A percentile compares a stretch with the other conserved stretches of the same genome.
Evolutionary conservation across 2,329 filamentous ascomycete genomes (phyloP).

Genomic region (Chaetomiaceae sp.): DNA sequence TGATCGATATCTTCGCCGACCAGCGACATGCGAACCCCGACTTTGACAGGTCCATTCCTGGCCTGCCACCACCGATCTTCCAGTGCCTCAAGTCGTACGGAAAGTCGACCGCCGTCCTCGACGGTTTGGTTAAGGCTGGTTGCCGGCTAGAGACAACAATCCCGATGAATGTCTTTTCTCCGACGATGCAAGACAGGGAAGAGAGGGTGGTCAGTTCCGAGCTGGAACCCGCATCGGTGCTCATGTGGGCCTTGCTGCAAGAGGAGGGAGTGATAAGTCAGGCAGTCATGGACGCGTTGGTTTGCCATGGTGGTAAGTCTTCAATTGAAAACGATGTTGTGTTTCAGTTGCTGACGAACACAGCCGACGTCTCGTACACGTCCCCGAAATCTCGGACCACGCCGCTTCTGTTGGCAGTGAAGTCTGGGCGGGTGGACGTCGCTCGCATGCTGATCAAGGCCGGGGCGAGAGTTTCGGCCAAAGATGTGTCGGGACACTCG

Average conservation of each 20-base stretch:
- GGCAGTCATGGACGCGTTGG: conserved; percentile 17
- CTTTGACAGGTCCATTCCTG: conserved; percentile 20
- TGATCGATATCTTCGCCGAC: conserved; percentile 19
- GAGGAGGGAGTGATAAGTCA: conserved; percentile 17
- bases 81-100: conserved; percentile 24
- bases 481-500: conserved; percentile 26
- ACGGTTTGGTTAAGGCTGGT: conserved; percentile 19
- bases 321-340: background rate
- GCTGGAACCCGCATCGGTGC: conserved; percentile 21
- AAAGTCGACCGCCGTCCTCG: conserved; percentile 19
- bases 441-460: conserved; percentile 23
- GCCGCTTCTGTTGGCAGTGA: conserved; percentile 25
- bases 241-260: conserved; percentile 26
- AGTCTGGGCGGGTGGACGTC: conserved; percentile 20
- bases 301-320: conserved; percentile 25
- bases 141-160: conserved; percentile 24
- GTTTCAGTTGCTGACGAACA: conserved; percentile 1
- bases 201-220: conserved; percentile 5
- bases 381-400: conserved; percentile 25
- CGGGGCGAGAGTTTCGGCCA: conserved; percentile 23
- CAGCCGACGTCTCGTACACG: conserved; percentile 24
- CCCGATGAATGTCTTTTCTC: conserved; percentile 16
- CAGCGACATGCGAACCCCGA: conserved; percentile 14
- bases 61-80: conserved; percentile 24
- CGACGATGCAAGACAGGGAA: background rate